phyloP scores from a whole-genome alignment of 164 flowering plant species.

The Berberis thunbergii region DNA sequence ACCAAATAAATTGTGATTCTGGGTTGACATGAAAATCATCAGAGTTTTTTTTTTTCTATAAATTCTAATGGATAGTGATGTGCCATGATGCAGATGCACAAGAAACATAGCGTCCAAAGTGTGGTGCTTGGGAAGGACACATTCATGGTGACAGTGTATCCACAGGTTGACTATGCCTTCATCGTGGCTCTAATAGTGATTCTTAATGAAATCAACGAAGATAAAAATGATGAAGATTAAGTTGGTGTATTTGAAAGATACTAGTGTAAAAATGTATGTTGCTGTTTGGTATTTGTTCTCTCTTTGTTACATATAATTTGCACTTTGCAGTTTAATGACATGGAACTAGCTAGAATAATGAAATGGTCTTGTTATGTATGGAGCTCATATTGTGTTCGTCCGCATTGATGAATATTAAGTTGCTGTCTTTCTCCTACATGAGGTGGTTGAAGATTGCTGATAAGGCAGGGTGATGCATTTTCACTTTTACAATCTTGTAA shows the following conservation, averaged over 20 bases:
- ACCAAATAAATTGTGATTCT: background rate
- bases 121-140: constrained; percentile 22
- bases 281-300: too few relatives aligned
- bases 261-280: too few relatives aligned
- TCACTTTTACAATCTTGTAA: too few relatives aligned
- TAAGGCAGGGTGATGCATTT: too few relatives aligned
- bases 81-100: constrained; percentile 18
- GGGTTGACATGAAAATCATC: background rate
- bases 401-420: too few relatives aligned
- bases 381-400: too few relatives aligned
- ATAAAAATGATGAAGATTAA: background rate
- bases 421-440: too few relatives aligned
- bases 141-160: constrained; percentile 18
- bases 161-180: constrained; percentile 23
- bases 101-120: constrained; percentile 13
- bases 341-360: too few relatives aligned
- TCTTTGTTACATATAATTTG: too few relatives aligned
- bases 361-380: too few relatives aligned
- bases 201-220: constrained; percentile 19
- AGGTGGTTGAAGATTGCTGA: too few relatives aligned
- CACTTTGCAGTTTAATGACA: too few relatives aligned
- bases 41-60: background rate
- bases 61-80: background rate
- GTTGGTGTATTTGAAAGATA: background rate
- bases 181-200: constrained; percentile 17